These are phyloP conservation scores for Candida ficus DNA, from an alignment of 805 yeast genomes.

Conservation along the genomic window DNA sequence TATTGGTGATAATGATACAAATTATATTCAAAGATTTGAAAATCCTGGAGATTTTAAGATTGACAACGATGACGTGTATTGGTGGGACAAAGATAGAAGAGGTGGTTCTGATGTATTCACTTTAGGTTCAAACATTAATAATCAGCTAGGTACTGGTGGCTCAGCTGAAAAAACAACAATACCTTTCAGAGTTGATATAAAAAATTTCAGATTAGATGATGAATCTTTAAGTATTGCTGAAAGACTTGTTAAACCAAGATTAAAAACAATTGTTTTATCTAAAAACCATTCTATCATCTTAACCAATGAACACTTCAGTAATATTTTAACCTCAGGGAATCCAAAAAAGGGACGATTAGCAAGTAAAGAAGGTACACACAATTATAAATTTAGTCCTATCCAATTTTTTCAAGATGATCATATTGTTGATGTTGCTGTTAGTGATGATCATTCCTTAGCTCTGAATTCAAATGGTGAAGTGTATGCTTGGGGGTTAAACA, in stretches of 20 bases:
- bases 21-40: slow-evolving; percentile 15
- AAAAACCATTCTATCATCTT: slow-evolving; percentile 61
- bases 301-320: slow-evolving; percentile 42
- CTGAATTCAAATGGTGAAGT: slow-evolving; percentile 48
- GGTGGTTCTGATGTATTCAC: slow-evolving; percentile 58
- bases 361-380: slow-evolving; percentile 37
- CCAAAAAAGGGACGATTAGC: slow-evolving; percentile 74
- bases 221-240: slow-evolving; percentile 18
- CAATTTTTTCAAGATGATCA: slow-evolving; percentile 31
- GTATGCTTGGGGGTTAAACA: slow-evolving; percentile 77
- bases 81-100: slow-evolving; percentile 38
- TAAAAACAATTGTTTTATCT: slow-evolving; percentile 46
- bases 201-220: slow-evolving; percentile 12
- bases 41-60: slow-evolving; percentile 3
- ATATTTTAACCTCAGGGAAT: slow-evolving; percentile 58
- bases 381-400: slow-evolving; percentile 40
- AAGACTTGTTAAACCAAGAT: slow-evolving; percentile 36
- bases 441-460: slow-evolving; percentile 66
- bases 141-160: slow-evolving; percentile 64
- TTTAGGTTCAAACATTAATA: slow-evolving; percentile 59
- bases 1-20: slow-evolving; percentile 26
- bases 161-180: slow-evolving; percentile 42
- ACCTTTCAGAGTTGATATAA: slow-evolving; percentile 34
- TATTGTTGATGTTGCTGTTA: slow-evolving; percentile 38
- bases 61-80: slow-evolving; percentile 15